These are phyloP conservation scores for Fusarium siculi DNA, from an alignment of 2,329 filamentous ascomycete species.

Conservation along the genomic window DNA sequence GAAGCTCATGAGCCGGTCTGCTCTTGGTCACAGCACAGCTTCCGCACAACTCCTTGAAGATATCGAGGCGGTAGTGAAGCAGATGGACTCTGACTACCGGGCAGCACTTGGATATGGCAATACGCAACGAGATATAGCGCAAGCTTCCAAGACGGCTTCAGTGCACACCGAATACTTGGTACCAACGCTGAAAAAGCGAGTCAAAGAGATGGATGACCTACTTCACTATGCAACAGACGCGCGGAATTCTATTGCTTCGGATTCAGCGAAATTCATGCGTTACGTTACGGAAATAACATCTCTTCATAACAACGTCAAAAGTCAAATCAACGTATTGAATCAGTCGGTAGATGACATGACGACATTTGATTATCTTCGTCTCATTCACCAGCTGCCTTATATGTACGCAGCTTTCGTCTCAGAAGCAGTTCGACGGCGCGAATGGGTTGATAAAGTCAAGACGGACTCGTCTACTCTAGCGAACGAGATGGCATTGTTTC, in stretches of 20 bases:
- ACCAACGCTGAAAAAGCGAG: constrained; percentile 66
- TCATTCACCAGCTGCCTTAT: constrained; percentile 84
- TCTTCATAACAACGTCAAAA: constrained; percentile 76
- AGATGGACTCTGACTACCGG: constrained; percentile 87
- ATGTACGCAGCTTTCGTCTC: constrained; percentile 90
- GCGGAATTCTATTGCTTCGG: constrained; percentile 74
- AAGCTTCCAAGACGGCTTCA: constrained; percentile 71
- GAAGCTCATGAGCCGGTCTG: constrained; percentile 64
- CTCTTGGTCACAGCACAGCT: constrained; percentile 69
- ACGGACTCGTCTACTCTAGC: constrained; percentile 86
- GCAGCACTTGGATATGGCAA: constrained; percentile 76
- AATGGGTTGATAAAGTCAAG: constrained; percentile 93
- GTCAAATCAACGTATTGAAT: constrained; percentile 76
- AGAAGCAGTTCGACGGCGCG: constrained; percentile 85
- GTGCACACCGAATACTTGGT: constrained; percentile 72
- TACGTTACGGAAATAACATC: constrained; percentile 83
- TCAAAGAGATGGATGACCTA: constrained; percentile 70
- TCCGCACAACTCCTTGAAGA: constrained; percentile 79
- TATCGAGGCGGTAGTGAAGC: constrained; percentile 85
- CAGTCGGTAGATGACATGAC: constrained; percentile 80
- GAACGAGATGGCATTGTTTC: constrained; percentile 91
- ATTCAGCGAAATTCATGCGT: constrained; percentile 80
- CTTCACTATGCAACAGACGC: constrained; percentile 68
- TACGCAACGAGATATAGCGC: constrained; percentile 68
- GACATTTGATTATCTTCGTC: constrained; percentile 81